A percentile compares a stretch with the other conserved stretches of the same genome.
Evolutionary conservation across 139 green algal species (phyloP).

Genomic region (Yamagishiella unicocca): DNA sequence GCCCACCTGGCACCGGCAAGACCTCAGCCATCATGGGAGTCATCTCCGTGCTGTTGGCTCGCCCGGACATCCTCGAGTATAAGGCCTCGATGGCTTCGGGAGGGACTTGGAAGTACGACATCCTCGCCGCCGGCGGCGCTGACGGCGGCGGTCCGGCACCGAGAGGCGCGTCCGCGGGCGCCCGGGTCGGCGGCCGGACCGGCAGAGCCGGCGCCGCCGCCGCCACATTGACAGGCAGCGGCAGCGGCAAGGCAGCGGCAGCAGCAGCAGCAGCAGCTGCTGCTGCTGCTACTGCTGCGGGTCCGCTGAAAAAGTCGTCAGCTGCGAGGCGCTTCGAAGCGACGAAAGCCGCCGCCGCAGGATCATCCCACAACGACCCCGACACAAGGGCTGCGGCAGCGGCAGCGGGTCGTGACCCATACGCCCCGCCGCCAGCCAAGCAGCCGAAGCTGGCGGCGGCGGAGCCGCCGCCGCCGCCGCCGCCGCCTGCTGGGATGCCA

Average conservation of each 20-base stretch:
- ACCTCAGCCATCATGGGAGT: slow-evolving; percentile 74
- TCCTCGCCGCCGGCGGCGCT: background rate
- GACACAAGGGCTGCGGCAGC: background rate
- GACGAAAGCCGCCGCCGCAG: background rate
- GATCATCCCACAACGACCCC: background rate
- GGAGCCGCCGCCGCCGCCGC: background rate
- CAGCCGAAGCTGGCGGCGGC: background rate
- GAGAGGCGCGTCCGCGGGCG: too few species aligned
- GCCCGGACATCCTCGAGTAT: background rate
- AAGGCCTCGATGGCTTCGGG: background rate
- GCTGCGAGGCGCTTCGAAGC: slow-evolving; percentile 17
- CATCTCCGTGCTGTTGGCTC: slow-evolving; percentile 68
- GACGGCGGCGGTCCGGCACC: background rate
- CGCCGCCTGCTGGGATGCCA: too few species aligned
- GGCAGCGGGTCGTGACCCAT: background rate
- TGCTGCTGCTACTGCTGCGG: background rate
- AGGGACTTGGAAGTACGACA: background rate
- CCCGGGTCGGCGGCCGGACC: background rate
- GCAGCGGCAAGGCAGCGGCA: background rate
- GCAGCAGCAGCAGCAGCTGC: background rate
- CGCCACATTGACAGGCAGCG: too few species aligned
- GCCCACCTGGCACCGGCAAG: slow-evolving; percentile 82
- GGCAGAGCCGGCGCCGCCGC: background rate
- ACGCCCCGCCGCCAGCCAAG: background rate
- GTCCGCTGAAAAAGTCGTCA: slow-evolving; percentile 33